phyloP scores from a whole-genome alignment of 208 protist species.

The Trypanosoma grayi region DNA sequence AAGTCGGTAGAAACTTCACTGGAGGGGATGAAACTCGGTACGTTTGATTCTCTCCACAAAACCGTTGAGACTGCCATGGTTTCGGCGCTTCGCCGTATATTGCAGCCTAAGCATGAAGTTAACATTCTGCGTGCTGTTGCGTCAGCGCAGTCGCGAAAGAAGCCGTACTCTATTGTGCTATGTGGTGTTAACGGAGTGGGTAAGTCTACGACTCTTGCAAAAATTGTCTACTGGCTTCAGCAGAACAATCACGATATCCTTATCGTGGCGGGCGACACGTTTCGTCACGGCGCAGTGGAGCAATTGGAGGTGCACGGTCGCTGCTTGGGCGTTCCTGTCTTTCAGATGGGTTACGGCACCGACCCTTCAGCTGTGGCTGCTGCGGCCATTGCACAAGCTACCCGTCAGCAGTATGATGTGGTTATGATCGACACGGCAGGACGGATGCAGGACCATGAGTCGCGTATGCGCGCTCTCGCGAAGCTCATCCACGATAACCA shows the following conservation, averaged over 20 bases:
- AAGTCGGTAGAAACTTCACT: constrained; percentile 91
- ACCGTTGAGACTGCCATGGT: constrained; percentile 85
- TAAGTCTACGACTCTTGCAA: constrained; percentile 99
- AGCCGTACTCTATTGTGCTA: constrained; percentile 97
- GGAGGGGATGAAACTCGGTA: constrained; percentile 90
- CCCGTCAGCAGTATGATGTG: constrained; percentile 89
- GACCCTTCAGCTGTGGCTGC: constrained; percentile 94
- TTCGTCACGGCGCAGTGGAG: constrained; percentile 99
- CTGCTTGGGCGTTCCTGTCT: constrained; percentile 93
- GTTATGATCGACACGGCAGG: constrained; percentile 99
- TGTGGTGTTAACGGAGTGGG: constrained; percentile 99
- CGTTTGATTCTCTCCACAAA: constrained; percentile 87
- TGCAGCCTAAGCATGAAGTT: constrained; percentile 95
- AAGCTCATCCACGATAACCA: constrained; percentile 97
- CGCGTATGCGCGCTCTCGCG: constrained; percentile 97
- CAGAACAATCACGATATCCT: constrained; percentile 92
- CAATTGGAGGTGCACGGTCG: constrained; percentile 97
- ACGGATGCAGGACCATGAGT: constrained; percentile 99
- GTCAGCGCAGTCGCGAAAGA: constrained; percentile 47
- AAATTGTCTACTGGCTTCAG: constrained; percentile 96
- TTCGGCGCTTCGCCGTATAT: constrained; percentile 91
- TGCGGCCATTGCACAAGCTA: constrained; percentile 91
- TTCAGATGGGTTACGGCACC: constrained; percentile 97
- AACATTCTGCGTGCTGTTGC: constrained; percentile 96
- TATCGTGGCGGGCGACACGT: constrained; percentile 99